Base-by-base conservation (phyloP, 305 asterid species). In the Euphrasia arctica region DNA sequence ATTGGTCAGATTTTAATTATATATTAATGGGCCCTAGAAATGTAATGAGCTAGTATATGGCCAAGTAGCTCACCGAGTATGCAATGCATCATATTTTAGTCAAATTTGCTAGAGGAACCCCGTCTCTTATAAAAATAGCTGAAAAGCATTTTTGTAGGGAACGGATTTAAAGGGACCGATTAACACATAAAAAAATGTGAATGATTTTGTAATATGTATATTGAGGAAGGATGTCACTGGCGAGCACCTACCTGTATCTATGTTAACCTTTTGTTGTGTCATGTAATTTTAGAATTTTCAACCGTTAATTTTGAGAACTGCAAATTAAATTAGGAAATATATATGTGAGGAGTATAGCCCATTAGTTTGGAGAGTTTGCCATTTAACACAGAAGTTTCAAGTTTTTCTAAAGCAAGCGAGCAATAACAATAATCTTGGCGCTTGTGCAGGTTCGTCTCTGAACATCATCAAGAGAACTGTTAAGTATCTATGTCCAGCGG, bases 401-500 rank as follows among this genome's bases (percentile, higher is more conserved):
- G 39, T 9, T 47, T 47, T 1, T 45, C 4, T 5, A n/a, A 18
- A 18, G 22, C 1, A 11, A 10, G n/a, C 14, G 52, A 11, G 52
- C 9, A 15, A 52, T 6, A 51, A 8, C 51, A 64, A 57, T 51
- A 59, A 32, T 32, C 31, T 72, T 47, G 22, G 18, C 65, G 12
- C 52, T 56, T 63, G 28, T 74, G 71, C 82, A 90, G 99, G 97
- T 59, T 81, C 94, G 13, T 72, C 80, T 65, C 71, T 94, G 76
- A 86, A 88, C 77, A 69, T 86, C 65, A 88, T 91, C 69, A 82
- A 88, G 79, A 90, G 96, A 81, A 88, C 93, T 0, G 95, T 84
- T 1, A 82, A 82, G 69, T 91, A 66, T 71, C 75, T 86, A 3
- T 94, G 99, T 59, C 98, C 99, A 2, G 88, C 98, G 0, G 99